Evolutionary conservation across 2,329 filamentous ascomycete genomes (phyloP), one percentile per base, ranked within the genome.

Genomic region (Alternaria ethzedia): DNA sequence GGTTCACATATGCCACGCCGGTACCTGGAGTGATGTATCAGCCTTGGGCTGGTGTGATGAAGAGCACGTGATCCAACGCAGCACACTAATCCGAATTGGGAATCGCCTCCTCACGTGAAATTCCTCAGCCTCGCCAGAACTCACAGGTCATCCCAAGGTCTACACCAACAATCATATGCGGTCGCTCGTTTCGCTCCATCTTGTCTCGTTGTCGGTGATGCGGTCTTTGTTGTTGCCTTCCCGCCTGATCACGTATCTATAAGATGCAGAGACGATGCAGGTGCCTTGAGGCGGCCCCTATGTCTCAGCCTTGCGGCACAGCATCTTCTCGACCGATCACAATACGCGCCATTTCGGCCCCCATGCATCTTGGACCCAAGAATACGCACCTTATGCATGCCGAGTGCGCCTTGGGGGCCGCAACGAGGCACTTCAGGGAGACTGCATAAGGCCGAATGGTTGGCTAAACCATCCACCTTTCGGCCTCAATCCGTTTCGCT

Each of bases 121-220:
- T 51, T 36, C 15, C 26, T 17, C 45, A 62, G 45, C 47, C 20
- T 61, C 13, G 9, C n/a, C 20, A 20, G 30, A 12, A 78, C 75
- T 71, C 68, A 79, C 78, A 79, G 13, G 78, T 79, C 78, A 79
- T 80, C 11, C 78, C 78, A 63, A 79, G 69, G 63, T 80, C 76
- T 25, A 79, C 65, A 4, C 72, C 74, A 43, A 79, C 66, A 6
- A 79, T 70, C 74, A 79, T 72, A 21, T 80, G 73, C 30, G 76
- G 76, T 55, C 68, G 73, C 41, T 70, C 63, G 46, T 50, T 69
- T 56, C 46, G 51, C 46, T 67, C 62, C 65, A 71, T 72, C n/a
- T 54, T 11, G 52, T 61, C 45, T 50, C 8, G 52, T 50, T 49
- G 21, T 32, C 15, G 15, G 46, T 57, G 25, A 13, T 17, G 56